Evolutionary conservation across 129 eudicot genomes (phyloP).

Genomic region (Chrysanthemum lavandulifolium): DNA sequence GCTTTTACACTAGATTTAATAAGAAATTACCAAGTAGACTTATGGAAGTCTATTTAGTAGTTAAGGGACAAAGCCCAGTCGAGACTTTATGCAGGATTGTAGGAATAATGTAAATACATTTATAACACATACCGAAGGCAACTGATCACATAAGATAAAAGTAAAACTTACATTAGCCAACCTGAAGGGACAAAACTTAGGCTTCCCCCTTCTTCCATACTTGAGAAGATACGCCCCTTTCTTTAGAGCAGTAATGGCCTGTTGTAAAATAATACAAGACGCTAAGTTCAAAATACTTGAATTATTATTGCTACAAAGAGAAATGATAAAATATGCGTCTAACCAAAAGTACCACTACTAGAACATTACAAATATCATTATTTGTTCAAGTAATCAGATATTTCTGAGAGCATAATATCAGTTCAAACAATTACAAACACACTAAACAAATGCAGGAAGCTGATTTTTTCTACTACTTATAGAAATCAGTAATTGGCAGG

Average conservation of each 20-base stretch:
- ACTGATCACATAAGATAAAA: conserved; percentile 11
- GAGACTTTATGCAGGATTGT: no score
- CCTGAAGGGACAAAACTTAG: conserved; percentile 95
- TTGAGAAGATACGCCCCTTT: conserved; percentile 92
- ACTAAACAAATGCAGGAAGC: not conserved
- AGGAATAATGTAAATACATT: not conserved
- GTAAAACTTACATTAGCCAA: conserved; percentile 71
- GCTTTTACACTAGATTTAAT: no score
- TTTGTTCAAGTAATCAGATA: not conserved
- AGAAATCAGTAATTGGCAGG: no score
- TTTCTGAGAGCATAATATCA: conserved; percentile 6
- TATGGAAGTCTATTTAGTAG: no score
- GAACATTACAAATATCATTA: not conserved
- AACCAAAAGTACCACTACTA: not conserved
- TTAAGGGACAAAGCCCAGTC: no score
- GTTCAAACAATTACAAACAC: not conserved
- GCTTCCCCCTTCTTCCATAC: conserved; percentile 96
- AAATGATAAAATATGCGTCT: conserved; percentile 16
- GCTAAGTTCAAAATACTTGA: conserved; percentile 11
- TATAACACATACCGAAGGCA: not conserved
- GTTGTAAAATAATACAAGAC: conserved; percentile 16
- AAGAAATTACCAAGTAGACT: no score
- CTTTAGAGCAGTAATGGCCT: conserved; percentile 91
- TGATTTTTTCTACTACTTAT: no score
- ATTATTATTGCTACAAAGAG: not conserved